A percentile compares a stretch with the other conserved stretches of the same genome.
phyloP scores from a whole-genome alignment of 495 filamentous ascomycete species.

The Penicillium robsamsonii region DNA sequence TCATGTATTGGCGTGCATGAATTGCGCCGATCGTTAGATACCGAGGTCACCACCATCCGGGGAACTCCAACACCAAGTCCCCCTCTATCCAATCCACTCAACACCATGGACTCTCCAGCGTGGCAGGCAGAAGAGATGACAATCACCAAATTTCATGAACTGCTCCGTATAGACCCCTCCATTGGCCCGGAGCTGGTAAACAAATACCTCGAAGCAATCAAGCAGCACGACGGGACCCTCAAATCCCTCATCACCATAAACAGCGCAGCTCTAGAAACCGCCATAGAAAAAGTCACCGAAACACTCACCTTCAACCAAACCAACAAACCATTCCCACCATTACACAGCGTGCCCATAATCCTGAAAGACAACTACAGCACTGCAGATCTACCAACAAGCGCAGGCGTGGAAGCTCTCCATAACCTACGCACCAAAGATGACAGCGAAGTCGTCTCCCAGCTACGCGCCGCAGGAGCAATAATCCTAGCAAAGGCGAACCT shows the following conservation, averaged over 20 bases:
- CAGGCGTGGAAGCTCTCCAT: constrained; percentile 47
- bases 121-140: constrained; percentile 45
- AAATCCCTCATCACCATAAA: constrained; percentile 54
- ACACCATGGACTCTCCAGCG: not conserved
- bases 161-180: constrained; percentile 45
- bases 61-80: not conserved
- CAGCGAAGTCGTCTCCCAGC: constrained; percentile 43
- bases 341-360: constrained; percentile 56
- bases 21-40: not conserved
- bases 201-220: constrained; percentile 55
- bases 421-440: constrained; percentile 37
- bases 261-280: constrained; percentile 49
- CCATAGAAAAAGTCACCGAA: constrained; percentile 45
- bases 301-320: constrained; percentile 36
- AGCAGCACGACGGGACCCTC: constrained; percentile 52
- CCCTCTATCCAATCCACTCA: not conserved
- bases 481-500: constrained; percentile 66
- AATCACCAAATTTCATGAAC: constrained; percentile 52
- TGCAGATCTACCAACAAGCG: constrained; percentile 52
- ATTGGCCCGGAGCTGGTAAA: constrained; percentile 54
- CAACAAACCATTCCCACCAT: constrained; percentile 9
- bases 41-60: not conserved
- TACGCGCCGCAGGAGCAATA: constrained; percentile 58
- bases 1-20: not conserved
- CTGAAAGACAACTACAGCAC: constrained; percentile 66